These are phyloP conservation scores for Pseudoturritis turrita DNA, from an alignment of 345 rosid genomes.

Conservation along the genomic window DNA sequence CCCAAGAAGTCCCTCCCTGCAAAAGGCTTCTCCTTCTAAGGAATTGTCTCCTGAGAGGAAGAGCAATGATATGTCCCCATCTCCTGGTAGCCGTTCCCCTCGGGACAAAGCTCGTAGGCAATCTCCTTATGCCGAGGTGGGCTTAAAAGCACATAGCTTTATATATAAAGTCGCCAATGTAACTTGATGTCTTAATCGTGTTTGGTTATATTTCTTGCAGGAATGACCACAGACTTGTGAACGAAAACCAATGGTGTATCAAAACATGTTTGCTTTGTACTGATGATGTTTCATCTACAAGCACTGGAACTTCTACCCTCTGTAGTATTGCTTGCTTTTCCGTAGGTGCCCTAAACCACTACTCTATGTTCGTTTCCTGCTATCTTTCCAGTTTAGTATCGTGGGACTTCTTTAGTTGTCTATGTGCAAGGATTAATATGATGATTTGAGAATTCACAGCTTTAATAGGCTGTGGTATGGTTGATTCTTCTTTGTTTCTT, in stretches of 20 bases:
- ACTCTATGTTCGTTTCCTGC: conserved; percentile 20
- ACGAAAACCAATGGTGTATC: background rate
- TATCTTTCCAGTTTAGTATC: background rate
- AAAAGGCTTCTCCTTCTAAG: conserved; percentile 34
- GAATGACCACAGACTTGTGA: conserved; percentile 38
- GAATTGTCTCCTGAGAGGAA: conserved; percentile 39
- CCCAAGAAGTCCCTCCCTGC: conserved; percentile 39
- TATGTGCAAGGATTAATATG: background rate
- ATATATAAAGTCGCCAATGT: background rate
- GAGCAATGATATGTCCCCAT: conserved; percentile 39
- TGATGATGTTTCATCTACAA: conserved; percentile 31
- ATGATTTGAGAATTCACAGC: background rate
- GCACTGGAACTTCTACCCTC: conserved; percentile 29
- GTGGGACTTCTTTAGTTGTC: background rate
- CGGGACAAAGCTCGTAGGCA: conserved; percentile 42
- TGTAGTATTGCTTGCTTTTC: conserved; percentile 35
- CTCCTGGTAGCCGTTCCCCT: conserved; percentile 46
- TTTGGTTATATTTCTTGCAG: conserved; percentile 36
- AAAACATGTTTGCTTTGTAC: conserved; percentile 28
- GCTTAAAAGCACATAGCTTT: conserved; percentile 7
- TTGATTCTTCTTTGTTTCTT: background rate
- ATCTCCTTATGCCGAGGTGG: conserved; percentile 44
- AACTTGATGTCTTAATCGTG: conserved; percentile 5
- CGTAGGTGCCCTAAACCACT: conserved; percentile 31
- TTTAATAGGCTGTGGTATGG: background rate